Evolutionary conservation across 805 yeast genomes (phyloP).

Genomic region (Debaryomyces maramus): DNA sequence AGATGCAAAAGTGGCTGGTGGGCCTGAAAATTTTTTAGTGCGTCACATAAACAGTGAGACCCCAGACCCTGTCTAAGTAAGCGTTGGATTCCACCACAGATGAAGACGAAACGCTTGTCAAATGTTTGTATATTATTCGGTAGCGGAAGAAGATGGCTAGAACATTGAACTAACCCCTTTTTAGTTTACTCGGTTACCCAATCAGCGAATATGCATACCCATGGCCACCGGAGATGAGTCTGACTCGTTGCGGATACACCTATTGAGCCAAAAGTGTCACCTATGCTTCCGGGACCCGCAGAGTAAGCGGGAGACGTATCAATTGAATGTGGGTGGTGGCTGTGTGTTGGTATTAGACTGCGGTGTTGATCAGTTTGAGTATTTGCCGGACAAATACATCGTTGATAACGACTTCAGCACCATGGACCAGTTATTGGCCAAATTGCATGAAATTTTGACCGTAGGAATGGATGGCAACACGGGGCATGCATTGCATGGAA

Average conservation of each 20-base stretch:
- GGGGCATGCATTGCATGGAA: background rate
- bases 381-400: background rate
- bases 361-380: slow-evolving; percentile 1
- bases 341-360: slow-evolving; percentile 6
- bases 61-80: too few relatives aligned
- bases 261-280: slow-evolving; percentile 11
- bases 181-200: slow-evolving; percentile 4
- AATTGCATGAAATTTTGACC: background rate
- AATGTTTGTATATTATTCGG: background rate
- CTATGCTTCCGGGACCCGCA: slow-evolving; percentile 8
- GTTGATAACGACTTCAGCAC: background rate
- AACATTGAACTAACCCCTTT: too few relatives aligned
- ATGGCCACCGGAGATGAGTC: too few relatives aligned
- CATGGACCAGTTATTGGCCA: background rate
- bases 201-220: too few relatives aligned
- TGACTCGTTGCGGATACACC: background rate
- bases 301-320: slow-evolving; percentile 5
- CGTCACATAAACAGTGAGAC: too few relatives aligned
- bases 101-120: background rate
- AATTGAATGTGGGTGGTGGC: background rate
- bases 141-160: background rate
- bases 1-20: too few relatives aligned
- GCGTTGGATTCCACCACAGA: too few relatives aligned
- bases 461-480: background rate
- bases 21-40: too few relatives aligned